These are phyloP conservation scores for Fusarium concolor DNA, from an alignment of 2,329 filamentous ascomycete genomes.

Conservation along the genomic window DNA sequence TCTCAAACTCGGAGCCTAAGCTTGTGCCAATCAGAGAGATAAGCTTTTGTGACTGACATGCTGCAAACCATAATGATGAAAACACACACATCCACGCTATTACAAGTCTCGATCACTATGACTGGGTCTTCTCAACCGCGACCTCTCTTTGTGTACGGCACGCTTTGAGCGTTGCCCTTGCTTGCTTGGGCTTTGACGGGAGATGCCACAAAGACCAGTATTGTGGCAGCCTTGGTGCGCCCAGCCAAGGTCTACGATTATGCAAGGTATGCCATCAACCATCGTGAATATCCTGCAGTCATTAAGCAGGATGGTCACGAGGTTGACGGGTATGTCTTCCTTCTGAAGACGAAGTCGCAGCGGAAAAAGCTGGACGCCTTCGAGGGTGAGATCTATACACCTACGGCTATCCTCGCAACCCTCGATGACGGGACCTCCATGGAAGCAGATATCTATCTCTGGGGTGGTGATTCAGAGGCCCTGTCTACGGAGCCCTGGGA, in stretches of 20 bases:
- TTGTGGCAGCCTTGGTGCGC: neutral
- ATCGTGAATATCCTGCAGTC: conserved; percentile 45
- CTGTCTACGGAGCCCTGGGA: no score
- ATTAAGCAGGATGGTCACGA: conserved; percentile 5
- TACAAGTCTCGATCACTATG: neutral
- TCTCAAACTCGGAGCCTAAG: no score
- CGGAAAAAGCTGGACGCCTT: conserved; percentile 51
- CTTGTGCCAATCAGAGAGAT: no score
- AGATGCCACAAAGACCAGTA: conserved; percentile 35
- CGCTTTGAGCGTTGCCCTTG: neutral
- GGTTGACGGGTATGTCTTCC: conserved; percentile 45
- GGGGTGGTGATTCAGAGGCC: no score
- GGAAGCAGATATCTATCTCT: no score
- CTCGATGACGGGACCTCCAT: conserved; percentile 27
- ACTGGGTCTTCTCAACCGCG: neutral
- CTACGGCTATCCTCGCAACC: conserved; percentile 11
- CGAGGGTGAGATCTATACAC: conserved; percentile 45
- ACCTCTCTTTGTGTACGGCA: neutral
- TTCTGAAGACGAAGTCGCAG: conserved; percentile 38
- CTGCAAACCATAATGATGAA: no score
- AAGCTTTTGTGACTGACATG: no score
- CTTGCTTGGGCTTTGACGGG: conserved; percentile 48
- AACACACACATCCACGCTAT: neutral
- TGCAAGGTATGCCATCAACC: conserved; percentile 14
- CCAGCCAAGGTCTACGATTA: conserved; percentile 34